Evolutionary conservation across 2,329 filamentous ascomycete species (phyloP), one percentile per base, ranked within the genome.

Genomic region (Sclerotinia nivalis): DNA sequence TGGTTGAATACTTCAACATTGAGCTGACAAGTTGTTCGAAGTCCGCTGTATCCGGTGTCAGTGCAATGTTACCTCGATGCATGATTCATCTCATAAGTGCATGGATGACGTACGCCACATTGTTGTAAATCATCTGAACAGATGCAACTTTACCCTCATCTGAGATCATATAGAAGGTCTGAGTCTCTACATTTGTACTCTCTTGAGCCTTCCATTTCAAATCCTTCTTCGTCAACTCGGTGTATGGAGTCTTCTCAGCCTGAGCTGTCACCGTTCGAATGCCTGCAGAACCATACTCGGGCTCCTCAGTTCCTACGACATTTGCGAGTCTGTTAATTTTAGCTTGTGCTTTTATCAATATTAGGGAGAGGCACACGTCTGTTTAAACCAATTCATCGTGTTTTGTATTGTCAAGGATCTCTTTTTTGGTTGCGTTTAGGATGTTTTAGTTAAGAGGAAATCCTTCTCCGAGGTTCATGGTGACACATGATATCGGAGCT

Each of bases 81-180:
- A 49, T 45, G 31, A 52, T 61, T 15, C 34, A 71, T 25, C 72
- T 58, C 78, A 40, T 60, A 22, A 76, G 55, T 76, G 76, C 74
- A 72, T 25, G 22, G 59, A 64, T 56, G 59, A 61, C 90, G 81
- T 89, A 97, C 94, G 88, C 91, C 80, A 99, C 92, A 82, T 97
- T 97, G 84, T 92, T 97, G 85, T 98, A 97, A 80, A 99, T 97
- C 82, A 98, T 87, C 85, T 99, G 96, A 72, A 88, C 88, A 81
- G 97, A 87, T 68, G 87, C 92, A 73, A 94, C 81, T 73, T 90
- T 85, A 64, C 96, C 96, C 71, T 84, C 88, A 73, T 97, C 92
- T 69, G 91, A 85, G 81, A 90, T 89, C 78, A 97, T 83, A 83
- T 99, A 99, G 83, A 97, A 99, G 72, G 88, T 93, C 84, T 97